Base-by-base conservation (phyloP, 2,329 filamentous ascomycete genomes). In the Pseudopyricularia cyperi region DNA sequence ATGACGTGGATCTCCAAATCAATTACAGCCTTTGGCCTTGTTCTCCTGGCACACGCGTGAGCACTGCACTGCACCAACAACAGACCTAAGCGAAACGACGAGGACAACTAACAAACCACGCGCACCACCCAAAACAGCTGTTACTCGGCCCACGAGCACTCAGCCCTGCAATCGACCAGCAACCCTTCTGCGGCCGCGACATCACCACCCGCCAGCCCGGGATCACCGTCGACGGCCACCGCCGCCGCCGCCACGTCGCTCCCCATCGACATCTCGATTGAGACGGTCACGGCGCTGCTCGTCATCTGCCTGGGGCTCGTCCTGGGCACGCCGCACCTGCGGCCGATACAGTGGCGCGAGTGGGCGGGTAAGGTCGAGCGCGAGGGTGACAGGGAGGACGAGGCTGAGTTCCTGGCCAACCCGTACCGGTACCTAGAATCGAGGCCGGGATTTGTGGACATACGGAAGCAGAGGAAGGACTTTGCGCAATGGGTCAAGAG, bases 91-190 rank as follows among this genome's bases (percentile, higher is more conserved):
- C 7, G 7, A 15, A 17, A 35, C 11, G 22, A 22, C 17, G 37
- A 19, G 37, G n/a, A 42, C 2, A 42, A 11, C n/a, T 11, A 14
- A 11, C 37, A 19, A 19, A 42, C 37, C 11, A 42, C 17, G 6
- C 37, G 5, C 37, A 42, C n/a, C 17, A 49, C n/a, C 14, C 11
- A 3, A 53, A 52, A 52, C 64, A 98, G 93, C 57, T 94, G 90
- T 70, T 98, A 97, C 70, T 98, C 93, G 50, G 89, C 90, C 47
- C 87, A 95, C 68, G 93, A 98, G 71, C 87, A 95, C 70, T 85
- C 88, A 7, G 75, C 82, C 22, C 78, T 95, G 49, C 80, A 83
- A 59, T 78, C 83, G 52, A 74, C 75, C 58, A 68, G 67, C 51
- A 71, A 74, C 50, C 72, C 73, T 33, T 66, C 73, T 51, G 65